phyloP scores from a whole-genome alignment of 495 filamentous ascomycete species.

The Aspergillus cavernicola region DNA sequence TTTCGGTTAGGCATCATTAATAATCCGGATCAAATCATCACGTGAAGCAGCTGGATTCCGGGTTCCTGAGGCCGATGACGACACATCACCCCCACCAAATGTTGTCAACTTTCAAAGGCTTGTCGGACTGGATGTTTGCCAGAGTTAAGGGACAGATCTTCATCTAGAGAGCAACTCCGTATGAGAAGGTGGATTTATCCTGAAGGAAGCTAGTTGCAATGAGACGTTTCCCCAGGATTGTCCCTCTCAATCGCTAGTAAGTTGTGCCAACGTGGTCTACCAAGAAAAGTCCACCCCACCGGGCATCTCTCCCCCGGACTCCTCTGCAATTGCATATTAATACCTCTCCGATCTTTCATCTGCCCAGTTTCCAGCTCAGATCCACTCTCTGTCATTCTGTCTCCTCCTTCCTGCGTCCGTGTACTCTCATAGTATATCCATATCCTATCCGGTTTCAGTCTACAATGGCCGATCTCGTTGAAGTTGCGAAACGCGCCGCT shows the following conservation, averaged over 20 bases:
- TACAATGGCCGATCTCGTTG: slow-evolving; percentile 51
- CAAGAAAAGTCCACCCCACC: slow-evolving; percentile 8
- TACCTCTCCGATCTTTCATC: neutral
- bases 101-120: neutral
- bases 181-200: neutral
- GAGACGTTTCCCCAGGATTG: slow-evolving; percentile 4
- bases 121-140: neutral
- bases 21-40: neutral
- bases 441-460: slow-evolving; percentile 21
- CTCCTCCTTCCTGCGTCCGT: slow-evolving; percentile 14
- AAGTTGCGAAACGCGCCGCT: slow-evolving; percentile 79
- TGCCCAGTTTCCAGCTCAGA: slow-evolving; percentile 15
- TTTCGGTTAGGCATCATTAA: neutral
- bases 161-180: neutral
- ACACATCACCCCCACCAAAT: slow-evolving; percentile 12
- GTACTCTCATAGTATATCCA: slow-evolving; percentile 7
- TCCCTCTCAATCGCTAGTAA: slow-evolving; percentile 9
- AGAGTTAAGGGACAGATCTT: neutral
- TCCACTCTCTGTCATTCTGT: slow-evolving; percentile 4
- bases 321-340: slow-evolving; percentile 8
- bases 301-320: slow-evolving; percentile 13
- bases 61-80: slow-evolving; percentile 16
- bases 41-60: too few relatives aligned
- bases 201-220: slow-evolving; percentile 8
- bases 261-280: too few relatives aligned